phyloP scores from a whole-genome alignment of 345 rosid genomes.

The Arabis alpina region DNA sequence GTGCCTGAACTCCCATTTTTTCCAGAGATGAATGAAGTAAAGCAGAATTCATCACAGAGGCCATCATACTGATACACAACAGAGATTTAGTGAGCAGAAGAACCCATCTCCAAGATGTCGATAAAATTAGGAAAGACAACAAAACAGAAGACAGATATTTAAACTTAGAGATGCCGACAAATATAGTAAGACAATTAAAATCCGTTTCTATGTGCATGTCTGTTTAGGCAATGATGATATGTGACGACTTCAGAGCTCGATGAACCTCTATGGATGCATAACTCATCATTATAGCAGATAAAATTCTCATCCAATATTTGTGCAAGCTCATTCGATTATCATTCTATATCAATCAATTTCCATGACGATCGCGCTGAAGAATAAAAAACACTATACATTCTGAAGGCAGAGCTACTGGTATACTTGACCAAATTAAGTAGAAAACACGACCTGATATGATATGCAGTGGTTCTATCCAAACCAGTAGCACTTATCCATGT shows the following conservation, averaged over 20 bases:
- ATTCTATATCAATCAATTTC: neutral
- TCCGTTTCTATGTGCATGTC: neutral
- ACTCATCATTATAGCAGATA: neutral
- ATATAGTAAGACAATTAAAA: neutral
- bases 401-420: constrained; percentile 8
- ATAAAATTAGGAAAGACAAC: neutral
- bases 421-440: constrained; percentile 12
- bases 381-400: neutral
- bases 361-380: neutral
- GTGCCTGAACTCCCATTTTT: constrained; percentile 74
- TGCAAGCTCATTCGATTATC: neutral
- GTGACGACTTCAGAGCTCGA: constrained; percentile 6
- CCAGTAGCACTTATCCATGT: constrained; percentile 83
- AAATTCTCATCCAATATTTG: neutral
- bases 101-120: constrained; percentile 11
- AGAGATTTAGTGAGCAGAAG: constrained; percentile 22
- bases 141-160: constrained; percentile 15
- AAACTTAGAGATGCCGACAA: neutral
- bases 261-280: neutral
- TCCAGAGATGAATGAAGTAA: constrained; percentile 88
- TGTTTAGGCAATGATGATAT: neutral
- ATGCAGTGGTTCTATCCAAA: constrained; percentile 78
- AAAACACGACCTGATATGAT: constrained; percentile 70
- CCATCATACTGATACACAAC: constrained; percentile 75
- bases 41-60: constrained; percentile 85